Base-by-base conservation (phyloP, 345 rosid species). In the Eucalyptus curtisii region DNA sequence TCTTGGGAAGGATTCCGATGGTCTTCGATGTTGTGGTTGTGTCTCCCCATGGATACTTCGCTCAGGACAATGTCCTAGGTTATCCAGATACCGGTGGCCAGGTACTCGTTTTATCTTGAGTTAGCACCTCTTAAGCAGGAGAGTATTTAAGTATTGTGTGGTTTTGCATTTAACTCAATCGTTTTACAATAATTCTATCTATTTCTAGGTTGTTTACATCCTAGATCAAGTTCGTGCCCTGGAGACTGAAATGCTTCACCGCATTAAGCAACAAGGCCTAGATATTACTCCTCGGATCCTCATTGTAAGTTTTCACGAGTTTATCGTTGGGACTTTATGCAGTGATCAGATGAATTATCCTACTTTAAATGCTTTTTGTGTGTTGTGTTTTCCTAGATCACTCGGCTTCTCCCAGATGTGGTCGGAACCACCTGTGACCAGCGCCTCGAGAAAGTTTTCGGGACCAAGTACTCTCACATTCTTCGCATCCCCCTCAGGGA, bases 11-110 rank as follows among this genome's bases (percentile, higher is more conserved):
- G 90, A 91, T 97, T 33, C 98, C 98, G 3, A 96, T 97, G 99
- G 99, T 96, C 76, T 96, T 97, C 90, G 95, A 96, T 71, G 98
- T 97, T 40, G 98, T 96, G 64, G 94, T 97, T 87, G 95, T 97
- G 90, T 91, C 98, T 85, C 99, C 99, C 19, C 99, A 95, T 89
- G 99, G 99, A 48, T 97, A 93, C 94, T 97, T 97, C 52, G 99
- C 97, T 64, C 99, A 96, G 87, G 98, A 96, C 95, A 92, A 97
- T 88, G 99, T 97, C 88, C 93, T 97, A 92, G 99, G 99, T 13
- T 96, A 94, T 92, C 99, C 99, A 42, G 99, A 97, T 91, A 97
- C 98, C 9, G 98, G 98, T 86, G 99, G 98, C 89, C 99, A 97
- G 97, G 99, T 96, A 57, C 89, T 87, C 33, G 53, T 88, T 47